phyloP scores from a whole-genome alignment of 2,329 filamentous ascomycete genomes.

The Aspergillus candidus region DNA sequence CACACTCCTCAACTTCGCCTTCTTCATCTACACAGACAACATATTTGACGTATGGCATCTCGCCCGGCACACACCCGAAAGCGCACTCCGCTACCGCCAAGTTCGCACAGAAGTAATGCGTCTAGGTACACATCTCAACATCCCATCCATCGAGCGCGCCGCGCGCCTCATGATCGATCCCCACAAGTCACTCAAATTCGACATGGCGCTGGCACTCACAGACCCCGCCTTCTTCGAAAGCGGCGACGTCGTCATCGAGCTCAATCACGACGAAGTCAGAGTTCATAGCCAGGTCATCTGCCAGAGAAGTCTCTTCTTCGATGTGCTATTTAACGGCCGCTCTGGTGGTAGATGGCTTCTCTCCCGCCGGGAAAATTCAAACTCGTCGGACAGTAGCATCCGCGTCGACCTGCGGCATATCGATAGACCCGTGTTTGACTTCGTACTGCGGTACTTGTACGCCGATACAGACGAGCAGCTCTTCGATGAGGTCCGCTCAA shows the following conservation, averaged over 20 bases:
- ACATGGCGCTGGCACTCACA: constrained; percentile 64
- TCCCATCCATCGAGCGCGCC: constrained; percentile 67
- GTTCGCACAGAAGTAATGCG: constrained; percentile 84
- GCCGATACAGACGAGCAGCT: constrained; percentile 72
- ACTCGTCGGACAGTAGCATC: constrained; percentile 36
- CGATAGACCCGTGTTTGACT: constrained; percentile 63
- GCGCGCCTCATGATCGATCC: constrained; percentile 68
- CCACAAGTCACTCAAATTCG: constrained; percentile 57
- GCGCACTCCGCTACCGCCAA: constrained; percentile 69
- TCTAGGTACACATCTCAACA: constrained; percentile 63
- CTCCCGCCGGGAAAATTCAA: constrained; percentile 50
- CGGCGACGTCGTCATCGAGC: constrained; percentile 71
- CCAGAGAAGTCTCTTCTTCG: constrained; percentile 84
- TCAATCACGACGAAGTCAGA: constrained; percentile 62
- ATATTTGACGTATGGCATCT: constrained; percentile 84
- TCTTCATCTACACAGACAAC: constrained; percentile 75
- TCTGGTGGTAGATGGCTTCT: constrained; percentile 80
- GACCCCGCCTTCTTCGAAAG: constrained; percentile 69
- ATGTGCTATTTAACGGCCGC: constrained; percentile 82
- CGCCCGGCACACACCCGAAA: constrained; percentile 57
- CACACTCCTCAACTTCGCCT: constrained; percentile 69
- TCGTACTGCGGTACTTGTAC: constrained; percentile 77
- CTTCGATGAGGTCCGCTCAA: constrained; percentile 68
- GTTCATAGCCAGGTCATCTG: constrained; percentile 77
- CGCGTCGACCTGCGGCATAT: constrained; percentile 80